Base-by-base conservation (phyloP, 2,329 filamentous ascomycete genomes). In the Pseudopithomyces maydicus region DNA sequence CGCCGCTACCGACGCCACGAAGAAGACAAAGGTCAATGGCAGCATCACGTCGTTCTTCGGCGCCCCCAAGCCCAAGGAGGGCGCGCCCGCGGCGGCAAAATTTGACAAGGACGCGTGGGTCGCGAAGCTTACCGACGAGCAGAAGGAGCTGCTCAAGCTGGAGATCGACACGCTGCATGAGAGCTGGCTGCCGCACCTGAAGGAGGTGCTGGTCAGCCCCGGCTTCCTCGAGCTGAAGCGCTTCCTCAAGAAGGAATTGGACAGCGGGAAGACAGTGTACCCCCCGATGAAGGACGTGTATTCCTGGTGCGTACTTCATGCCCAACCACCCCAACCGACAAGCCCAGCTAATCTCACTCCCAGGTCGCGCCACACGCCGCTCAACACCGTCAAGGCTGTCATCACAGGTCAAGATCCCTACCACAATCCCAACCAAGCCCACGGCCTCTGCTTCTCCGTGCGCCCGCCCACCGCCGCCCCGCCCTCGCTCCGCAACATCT, bases 331-430 rank as follows among this genome's bases (percentile, higher is more conserved):
- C 26, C 8, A 5, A 29, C 26, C 26, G 26, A n/a, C n/a, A n/a
- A n/a, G n/a, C n/a, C n/a, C 23, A 19, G 54, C 60, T 65, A 41
- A 65, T 45, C 17, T 45, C 43, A 29, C 6, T 19, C 23, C 29
- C 57, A 97, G 94, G 94, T 97, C 94, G 58, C 90, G 92, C 23
- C 90, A 96, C 75, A 97, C 94, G 0, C 93, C 95, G 7, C 88
- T 99, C 67, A 81, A 89, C 79, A 89, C 84, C 14, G 93, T 98
- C 75, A 97, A 96, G 77, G 90, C 90, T 55, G 93, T 99, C 58
- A 92, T 99, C 71, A 78, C 98, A 53, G 95, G 95, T 63, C 95
- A 99, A 80, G 95, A 99, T 74, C 95, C 95, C 2, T 99, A 99
- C 77, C 95, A 99, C 81, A 96, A 96, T 75, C 77, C 87, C 74